phyloP scores from a whole-genome alignment of 768 basidiomycete genomes.

The Dioszegia hungarica region DNA sequence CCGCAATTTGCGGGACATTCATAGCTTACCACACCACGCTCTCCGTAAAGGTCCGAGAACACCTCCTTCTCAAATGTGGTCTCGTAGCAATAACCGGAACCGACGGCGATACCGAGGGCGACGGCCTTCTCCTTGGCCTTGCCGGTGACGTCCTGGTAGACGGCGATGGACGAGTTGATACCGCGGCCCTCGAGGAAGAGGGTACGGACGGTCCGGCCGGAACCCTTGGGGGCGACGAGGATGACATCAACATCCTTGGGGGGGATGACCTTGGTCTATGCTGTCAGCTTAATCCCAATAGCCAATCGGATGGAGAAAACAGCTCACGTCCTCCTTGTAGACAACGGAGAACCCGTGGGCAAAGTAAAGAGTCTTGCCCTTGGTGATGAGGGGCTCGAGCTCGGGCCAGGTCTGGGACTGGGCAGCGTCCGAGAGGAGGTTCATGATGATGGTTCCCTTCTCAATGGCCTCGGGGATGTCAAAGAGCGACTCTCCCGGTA shows the following conservation, averaged over 20 bases:
- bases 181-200: slow-evolving; percentile 99
- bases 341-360: slow-evolving; percentile 99
- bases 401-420: slow-evolving; percentile 92
- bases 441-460: slow-evolving; percentile 98
- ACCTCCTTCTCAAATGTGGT: slow-evolving; percentile 99
- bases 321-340: slow-evolving; percentile 75
- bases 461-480: slow-evolving; percentile 96
- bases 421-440: slow-evolving; percentile 97
- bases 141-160: slow-evolving; percentile 96
- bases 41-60: slow-evolving; percentile 97
- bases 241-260: slow-evolving; percentile 96
- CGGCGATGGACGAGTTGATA: slow-evolving; percentile 70
- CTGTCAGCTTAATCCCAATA: not conserved
- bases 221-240: slow-evolving; percentile 98
- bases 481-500: slow-evolving; percentile 96
- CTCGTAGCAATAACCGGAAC: slow-evolving; percentile 97
- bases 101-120: slow-evolving; percentile 87
- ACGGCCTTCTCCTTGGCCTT: slow-evolving; percentile 96
- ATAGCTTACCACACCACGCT: slow-evolving; percentile 90
- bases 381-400: slow-evolving; percentile 89
- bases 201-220: slow-evolving; percentile 96
- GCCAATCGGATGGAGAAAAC: not conserved
- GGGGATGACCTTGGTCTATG: slow-evolving; percentile 76
- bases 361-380: slow-evolving; percentile 99
- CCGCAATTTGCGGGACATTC: not conserved